phyloP scores from a whole-genome alignment of 2,329 filamentous ascomycete genomes.

The Trichophyton simii region DNA sequence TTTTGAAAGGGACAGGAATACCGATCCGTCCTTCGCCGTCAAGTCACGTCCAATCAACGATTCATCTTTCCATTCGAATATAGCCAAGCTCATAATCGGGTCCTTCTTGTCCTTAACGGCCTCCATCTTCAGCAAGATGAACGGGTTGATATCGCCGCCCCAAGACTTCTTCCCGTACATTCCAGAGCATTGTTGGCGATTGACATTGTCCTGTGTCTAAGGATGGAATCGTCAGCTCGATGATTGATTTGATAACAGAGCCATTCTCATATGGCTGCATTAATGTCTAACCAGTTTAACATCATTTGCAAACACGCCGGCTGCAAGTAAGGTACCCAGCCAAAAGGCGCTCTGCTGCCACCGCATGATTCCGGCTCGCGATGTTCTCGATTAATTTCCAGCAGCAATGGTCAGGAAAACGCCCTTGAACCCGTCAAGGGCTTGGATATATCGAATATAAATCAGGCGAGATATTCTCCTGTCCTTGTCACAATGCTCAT shows the following conservation, averaged over 20 bases:
- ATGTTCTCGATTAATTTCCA: background rate
- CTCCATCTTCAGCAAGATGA: slow-evolving; percentile 73
- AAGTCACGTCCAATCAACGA: slow-evolving; percentile 59
- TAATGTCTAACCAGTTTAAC: slow-evolving; percentile 30
- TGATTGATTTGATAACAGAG: background rate
- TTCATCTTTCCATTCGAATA: slow-evolving; percentile 91
- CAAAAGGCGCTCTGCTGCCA: slow-evolving; percentile 27
- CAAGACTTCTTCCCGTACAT: slow-evolving; percentile 89
- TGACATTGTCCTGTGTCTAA: slow-evolving; percentile 62
- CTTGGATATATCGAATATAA: background rate
- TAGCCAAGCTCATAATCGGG: slow-evolving; percentile 66
- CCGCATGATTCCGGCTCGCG: slow-evolving; percentile 23
- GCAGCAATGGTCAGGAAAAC: background rate
- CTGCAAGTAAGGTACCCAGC: slow-evolving; percentile 28
- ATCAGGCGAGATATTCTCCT: background rate
- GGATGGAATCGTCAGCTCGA: background rate
- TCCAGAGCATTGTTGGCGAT: slow-evolving; percentile 73
- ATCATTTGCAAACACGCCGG: slow-evolving; percentile 32
- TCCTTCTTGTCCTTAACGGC: slow-evolving; percentile 46
- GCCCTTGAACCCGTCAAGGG: slow-evolving; percentile 1
- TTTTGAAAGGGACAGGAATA: slow-evolving; percentile 25
- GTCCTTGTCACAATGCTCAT: background rate
- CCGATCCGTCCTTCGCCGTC: slow-evolving; percentile 42
- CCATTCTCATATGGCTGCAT: background rate
- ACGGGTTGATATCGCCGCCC: slow-evolving; percentile 79